These are phyloP conservation scores for Penicillium waksmanii DNA, from an alignment of 495 filamentous ascomycete species.

Conservation along the genomic window DNA sequence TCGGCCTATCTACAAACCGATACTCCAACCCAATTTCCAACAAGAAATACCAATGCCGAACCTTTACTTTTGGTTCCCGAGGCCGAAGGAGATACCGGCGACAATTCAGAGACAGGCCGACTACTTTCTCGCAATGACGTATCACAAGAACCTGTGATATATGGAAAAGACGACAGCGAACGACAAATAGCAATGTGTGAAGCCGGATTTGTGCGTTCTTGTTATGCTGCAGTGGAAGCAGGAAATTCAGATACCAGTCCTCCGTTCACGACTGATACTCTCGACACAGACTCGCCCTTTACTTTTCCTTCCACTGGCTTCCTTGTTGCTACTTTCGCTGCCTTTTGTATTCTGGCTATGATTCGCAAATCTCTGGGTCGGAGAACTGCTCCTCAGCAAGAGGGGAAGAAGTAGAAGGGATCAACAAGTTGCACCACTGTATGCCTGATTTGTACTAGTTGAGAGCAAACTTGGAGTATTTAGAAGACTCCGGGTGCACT, in stretches of 20 bases:
- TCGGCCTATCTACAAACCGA: not conserved
- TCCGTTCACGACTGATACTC: slow-evolving; percentile 1
- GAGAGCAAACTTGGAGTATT: no score
- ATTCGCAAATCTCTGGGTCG: not conserved
- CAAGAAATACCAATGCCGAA: not conserved
- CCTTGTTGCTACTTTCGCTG: not conserved
- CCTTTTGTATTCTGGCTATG: not conserved
- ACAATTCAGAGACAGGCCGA: not conserved
- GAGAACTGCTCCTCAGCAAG: not conserved
- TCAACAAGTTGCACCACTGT: no score
- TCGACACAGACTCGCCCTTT: not conserved
- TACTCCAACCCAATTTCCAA: not conserved
- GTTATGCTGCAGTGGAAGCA: not conserved
- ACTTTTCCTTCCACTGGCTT: not conserved
- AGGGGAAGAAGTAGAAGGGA: not conserved
- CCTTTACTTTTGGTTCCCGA: not conserved
- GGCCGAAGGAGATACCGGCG: not conserved
- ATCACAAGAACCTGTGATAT: not conserved
- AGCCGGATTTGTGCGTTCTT: not conserved
- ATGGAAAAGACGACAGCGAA: not conserved
- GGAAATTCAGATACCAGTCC: slow-evolving; percentile 1
- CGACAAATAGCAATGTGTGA: not conserved
- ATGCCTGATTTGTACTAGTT: no score
- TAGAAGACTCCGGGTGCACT: no score
- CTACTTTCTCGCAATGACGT: not conserved